These are phyloP conservation scores for Graphilbum ipis-grandicollis DNA, from an alignment of 2,329 filamentous ascomycete genomes.

Conservation along the genomic window DNA sequence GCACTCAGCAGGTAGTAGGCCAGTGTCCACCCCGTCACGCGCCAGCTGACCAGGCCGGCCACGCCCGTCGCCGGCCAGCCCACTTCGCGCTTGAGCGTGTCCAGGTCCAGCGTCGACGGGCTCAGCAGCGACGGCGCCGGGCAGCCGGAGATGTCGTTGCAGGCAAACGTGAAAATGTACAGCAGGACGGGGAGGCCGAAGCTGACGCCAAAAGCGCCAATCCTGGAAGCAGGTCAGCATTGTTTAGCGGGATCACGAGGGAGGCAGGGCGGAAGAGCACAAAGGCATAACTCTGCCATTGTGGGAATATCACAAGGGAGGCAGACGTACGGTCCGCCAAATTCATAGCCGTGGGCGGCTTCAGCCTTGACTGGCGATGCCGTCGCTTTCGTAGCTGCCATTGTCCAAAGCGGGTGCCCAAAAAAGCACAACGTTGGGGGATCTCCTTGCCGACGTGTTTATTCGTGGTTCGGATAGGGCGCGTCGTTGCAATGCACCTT, in stretches of 20 bases:
- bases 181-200: slow-evolving; percentile 65
- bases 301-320: too few relatives aligned
- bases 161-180: slow-evolving; percentile 67
- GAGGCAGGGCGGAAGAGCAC: background rate
- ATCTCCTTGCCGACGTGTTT: too few relatives aligned
- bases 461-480: too few relatives aligned
- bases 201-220: slow-evolving; percentile 61
- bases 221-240: slow-evolving; percentile 32
- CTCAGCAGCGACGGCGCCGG: slow-evolving; percentile 66
- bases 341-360: slow-evolving; percentile 30
- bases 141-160: slow-evolving; percentile 86
- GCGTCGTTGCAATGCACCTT: too few relatives aligned
- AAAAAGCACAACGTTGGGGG: too few relatives aligned
- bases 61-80: slow-evolving; percentile 65
- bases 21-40: slow-evolving; percentile 51
- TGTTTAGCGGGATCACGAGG: background rate
- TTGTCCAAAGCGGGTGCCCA: too few relatives aligned
- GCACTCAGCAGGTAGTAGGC: slow-evolving; percentile 66
- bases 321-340: slow-evolving; percentile 29
- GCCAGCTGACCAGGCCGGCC: slow-evolving; percentile 49
- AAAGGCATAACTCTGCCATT: too few relatives aligned
- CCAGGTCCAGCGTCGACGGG: slow-evolving; percentile 53
- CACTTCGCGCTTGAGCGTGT: slow-evolving; percentile 59
- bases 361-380: background rate
- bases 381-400: slow-evolving; percentile 3